These are phyloP conservation scores for Cryphonectria japonica DNA, from an alignment of 2,329 filamentous ascomycete genomes.

Conservation along the genomic window DNA sequence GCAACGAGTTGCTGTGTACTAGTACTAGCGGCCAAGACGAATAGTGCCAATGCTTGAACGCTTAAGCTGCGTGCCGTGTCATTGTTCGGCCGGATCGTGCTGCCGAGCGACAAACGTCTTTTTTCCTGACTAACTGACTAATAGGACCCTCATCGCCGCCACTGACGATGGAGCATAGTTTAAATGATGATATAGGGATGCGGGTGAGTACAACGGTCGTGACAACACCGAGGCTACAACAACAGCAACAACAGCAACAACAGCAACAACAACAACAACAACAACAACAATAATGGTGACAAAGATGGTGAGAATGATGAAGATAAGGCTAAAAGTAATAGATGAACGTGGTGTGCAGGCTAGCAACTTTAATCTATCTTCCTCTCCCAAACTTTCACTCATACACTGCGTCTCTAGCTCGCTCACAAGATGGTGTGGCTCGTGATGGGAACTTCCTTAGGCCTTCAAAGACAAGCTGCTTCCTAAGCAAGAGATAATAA, in stretches of 20 bases:
- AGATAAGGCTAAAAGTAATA: not conserved
- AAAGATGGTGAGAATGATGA: no score
- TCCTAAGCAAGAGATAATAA: not conserved
- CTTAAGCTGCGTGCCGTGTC: not conserved
- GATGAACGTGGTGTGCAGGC: not conserved
- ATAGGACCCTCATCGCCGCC: not conserved
- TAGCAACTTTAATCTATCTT: not conserved
- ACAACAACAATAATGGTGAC: not conserved
- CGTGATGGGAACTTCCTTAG: not conserved
- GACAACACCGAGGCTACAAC: not conserved
- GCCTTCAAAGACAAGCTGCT: not conserved
- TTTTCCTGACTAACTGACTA: not conserved
- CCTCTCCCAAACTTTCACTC: not conserved
- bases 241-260: not conserved
- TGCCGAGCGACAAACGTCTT: no score
- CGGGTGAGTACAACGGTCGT: not conserved
- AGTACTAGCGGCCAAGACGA: not conserved
- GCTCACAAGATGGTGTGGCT: not conserved
- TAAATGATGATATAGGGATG: not conserved
- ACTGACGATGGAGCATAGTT: not conserved
- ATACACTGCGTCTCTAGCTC: not conserved
- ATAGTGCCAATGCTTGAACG: not conserved
- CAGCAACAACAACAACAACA: not conserved
- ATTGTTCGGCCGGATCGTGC: not conserved
- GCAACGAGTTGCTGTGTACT: not conserved